Percentiles rank a stretch among this genome's conserved stretches.
phyloP scores from a whole-genome alignment of 495 filamentous ascomycete species.

The Recurvomyces mirabilis region DNA sequence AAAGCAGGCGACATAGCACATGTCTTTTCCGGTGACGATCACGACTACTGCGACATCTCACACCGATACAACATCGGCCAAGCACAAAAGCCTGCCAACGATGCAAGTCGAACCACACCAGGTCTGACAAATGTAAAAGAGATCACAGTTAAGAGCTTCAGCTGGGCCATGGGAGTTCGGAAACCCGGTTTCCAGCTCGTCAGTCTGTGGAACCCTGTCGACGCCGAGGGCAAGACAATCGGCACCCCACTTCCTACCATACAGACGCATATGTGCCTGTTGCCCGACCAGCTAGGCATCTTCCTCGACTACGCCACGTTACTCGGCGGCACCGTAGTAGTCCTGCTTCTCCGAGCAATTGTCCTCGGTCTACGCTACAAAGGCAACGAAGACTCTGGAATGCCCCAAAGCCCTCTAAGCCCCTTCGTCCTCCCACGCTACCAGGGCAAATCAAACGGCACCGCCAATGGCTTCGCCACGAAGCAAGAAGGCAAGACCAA shows the following conservation, averaged over 20 bases:
- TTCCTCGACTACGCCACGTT: conserved; percentile 66
- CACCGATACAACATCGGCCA: conserved; percentile 46
- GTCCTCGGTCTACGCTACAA: conserved; percentile 32
- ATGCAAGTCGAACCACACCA: conserved; percentile 36
- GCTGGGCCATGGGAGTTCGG: conserved; percentile 93
- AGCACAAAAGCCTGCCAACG: conserved; percentile 40
- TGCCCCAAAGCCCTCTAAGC: neutral
- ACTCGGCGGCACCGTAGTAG: conserved; percentile 45
- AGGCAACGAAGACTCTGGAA: no score
- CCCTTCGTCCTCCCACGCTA: conserved; percentile 3
- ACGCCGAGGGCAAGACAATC: conserved; percentile 47
- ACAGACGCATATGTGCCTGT: conserved; percentile 79
- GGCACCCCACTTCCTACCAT: conserved; percentile 44
- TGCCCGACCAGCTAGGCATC: conserved; percentile 76
- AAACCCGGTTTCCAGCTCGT: conserved; percentile 79
- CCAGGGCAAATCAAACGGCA: neutral
- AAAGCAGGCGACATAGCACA: conserved; percentile 54
- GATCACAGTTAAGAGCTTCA: conserved; percentile 88
- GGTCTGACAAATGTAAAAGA: conserved; percentile 40
- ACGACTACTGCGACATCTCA: conserved; percentile 88
- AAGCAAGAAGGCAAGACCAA: conserved; percentile 1
- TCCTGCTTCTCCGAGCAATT: conserved; percentile 51
- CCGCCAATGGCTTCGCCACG: conserved; percentile 5
- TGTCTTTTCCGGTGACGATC: conserved; percentile 92
- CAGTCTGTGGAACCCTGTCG: conserved; percentile 84